These are phyloP conservation scores for Monascus ruber DNA, from an alignment of 2,329 filamentous ascomycete species.

Conservation along the genomic window DNA sequence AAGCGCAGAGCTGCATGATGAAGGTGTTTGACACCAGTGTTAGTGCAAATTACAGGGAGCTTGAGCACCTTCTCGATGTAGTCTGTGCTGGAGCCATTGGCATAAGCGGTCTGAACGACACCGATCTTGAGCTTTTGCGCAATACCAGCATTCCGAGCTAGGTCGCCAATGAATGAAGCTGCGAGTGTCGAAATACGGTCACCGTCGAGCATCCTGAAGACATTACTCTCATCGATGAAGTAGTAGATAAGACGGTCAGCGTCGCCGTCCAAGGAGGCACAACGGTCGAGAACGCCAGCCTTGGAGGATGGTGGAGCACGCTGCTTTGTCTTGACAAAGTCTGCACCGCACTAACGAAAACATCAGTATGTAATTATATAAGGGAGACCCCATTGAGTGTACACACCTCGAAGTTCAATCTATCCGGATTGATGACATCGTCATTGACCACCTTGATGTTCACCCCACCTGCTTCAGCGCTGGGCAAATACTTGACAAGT, in stretches of 20 bases:
- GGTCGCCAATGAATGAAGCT: constrained; percentile 84
- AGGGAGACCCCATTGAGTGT: not conserved
- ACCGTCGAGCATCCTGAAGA: constrained; percentile 87
- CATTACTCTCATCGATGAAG: constrained; percentile 68
- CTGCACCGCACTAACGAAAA: constrained; percentile 64
- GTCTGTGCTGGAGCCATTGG: constrained; percentile 86
- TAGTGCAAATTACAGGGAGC: constrained; percentile 83
- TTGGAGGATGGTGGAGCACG: constrained; percentile 75
- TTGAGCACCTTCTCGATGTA: constrained; percentile 82
- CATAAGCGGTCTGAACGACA: constrained; percentile 94
- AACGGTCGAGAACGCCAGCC: constrained; percentile 62
- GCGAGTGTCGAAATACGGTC: constrained; percentile 93
- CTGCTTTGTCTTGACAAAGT: constrained; percentile 96
- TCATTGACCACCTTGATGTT: constrained; percentile 86
- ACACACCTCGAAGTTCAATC: constrained; percentile 74
- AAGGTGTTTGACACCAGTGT: constrained; percentile 92
- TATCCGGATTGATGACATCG: constrained; percentile 79
- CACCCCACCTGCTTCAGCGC: constrained; percentile 54
- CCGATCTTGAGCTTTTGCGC: constrained; percentile 75
- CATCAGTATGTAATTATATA: too few relatives aligned
- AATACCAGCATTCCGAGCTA: constrained; percentile 68
- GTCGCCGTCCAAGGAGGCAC: constrained; percentile 87
- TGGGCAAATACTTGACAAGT: constrained; percentile 70
- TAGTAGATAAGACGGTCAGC: constrained; percentile 95
- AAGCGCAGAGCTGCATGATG: constrained; percentile 94